Conservation (phyloP, 2,329 filamentous ascomycete species). For the Triangularia setosa region DNA sequence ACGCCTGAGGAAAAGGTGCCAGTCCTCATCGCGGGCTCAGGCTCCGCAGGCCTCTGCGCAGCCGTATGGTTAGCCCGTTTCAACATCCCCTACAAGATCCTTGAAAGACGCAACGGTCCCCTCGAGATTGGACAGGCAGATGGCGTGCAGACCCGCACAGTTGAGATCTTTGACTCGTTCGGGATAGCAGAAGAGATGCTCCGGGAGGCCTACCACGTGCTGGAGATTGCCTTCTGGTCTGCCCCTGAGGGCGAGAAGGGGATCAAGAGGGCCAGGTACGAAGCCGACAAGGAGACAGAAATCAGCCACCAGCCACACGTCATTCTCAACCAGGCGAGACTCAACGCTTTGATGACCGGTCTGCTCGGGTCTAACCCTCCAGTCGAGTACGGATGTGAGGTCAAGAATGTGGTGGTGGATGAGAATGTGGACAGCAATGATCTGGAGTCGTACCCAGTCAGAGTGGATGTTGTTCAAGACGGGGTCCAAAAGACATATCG, state of each 20-base stretch:
- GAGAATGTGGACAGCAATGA: conserved; percentile 32
- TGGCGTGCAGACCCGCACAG: conserved; percentile 57
- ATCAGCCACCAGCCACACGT: conserved; percentile 53
- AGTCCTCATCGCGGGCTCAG: conserved; percentile 58
- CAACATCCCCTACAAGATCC: conserved; percentile 52
- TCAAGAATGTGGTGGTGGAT: conserved; percentile 49
- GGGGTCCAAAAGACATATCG: conserved; percentile 38
- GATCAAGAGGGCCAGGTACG: conserved; percentile 45
- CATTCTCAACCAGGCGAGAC: conserved; percentile 53
- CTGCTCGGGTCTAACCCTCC: conserved; percentile 40
- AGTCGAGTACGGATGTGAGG: conserved; percentile 53
- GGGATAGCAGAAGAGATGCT: conserved; percentile 52
- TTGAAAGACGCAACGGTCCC: conserved; percentile 54
- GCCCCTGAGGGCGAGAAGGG: conserved; percentile 23
- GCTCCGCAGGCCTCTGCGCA: conserved; percentile 59
- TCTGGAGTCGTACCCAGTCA: conserved; percentile 40
- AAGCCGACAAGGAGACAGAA: conserved; percentile 51
- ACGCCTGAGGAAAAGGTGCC: conserved; percentile 32
- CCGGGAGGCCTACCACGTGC: conserved; percentile 53
- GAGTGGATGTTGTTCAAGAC: conserved; percentile 39
- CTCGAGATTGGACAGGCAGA: conserved; percentile 60
- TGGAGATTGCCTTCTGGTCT: conserved; percentile 57
- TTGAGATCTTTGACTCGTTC: conserved; percentile 60
- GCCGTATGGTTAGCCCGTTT: conserved; percentile 58
- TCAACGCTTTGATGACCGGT: conserved; percentile 52